Evolutionary conservation across 1,139 yeast species (phyloP), one percentile per base, ranked within the genome.

Genomic region (Pichia sp.): DNA sequence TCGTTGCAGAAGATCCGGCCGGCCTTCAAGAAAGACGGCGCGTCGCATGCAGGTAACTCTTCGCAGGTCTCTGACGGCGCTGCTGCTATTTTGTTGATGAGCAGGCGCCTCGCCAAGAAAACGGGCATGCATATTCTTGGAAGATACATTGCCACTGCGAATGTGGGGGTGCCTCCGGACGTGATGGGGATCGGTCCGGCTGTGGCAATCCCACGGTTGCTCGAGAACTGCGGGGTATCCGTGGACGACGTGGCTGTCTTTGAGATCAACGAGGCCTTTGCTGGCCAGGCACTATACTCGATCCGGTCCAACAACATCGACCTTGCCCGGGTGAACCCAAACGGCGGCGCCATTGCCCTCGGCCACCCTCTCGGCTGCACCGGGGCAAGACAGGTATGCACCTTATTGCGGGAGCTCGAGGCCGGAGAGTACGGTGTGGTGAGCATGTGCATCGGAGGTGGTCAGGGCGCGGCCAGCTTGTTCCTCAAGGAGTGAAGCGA

Each of bases 151-250:
- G 86, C 84, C 64, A 82, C 89, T 68, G 79, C 83, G 57, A 74
- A 84, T 51, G 92, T 85, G 55, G 97, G 98, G 69, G 97, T 92
- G 50, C 96, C 97, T 57, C 97, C 98, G 43, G 96, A 89, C 73
- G 82, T 90, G 60, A 92, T 92, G 98, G 98, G 98, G 60, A 83
- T 92, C 66, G 98, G 97, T 53, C 97, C 97, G 58, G 97, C 96
- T 38, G 82, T 81, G 64, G 97, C 98, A 59, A 90, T 92, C 65
- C 97, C 97, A 59, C 80, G 79, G 57, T 85, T 88, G 19, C 80
- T 92, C 66, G 75, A 80, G 68, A 82, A 81, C 67, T 72, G 84
- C 47, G 87, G 87, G 36, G 72, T 92, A 61, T 74, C 78, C 19
- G 76, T 80, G 43, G 78, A 79, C 52, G 96, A 90, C 64, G 74